phyloP scores from a whole-genome alignment of 441 rosid species.

The Pelargonium cotyledonis region DNA sequence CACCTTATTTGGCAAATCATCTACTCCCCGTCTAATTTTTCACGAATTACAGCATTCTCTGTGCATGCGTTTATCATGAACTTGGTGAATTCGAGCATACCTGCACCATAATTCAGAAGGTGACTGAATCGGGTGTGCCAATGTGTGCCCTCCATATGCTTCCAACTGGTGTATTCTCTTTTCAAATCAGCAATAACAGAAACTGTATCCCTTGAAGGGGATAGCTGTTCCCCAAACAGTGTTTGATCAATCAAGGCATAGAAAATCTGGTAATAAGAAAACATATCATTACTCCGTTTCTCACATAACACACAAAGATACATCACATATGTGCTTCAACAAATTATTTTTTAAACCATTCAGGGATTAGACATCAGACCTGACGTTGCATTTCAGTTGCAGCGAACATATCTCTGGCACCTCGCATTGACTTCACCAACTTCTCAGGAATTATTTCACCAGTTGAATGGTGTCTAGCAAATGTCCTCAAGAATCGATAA shows the following conservation, averaged over 20 bases:
- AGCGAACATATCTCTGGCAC: constrained; percentile 81
- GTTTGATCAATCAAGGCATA: constrained; percentile 84
- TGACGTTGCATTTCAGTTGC: constrained; percentile 99
- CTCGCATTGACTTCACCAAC: constrained; percentile 71
- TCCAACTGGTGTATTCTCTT: constrained; percentile 70
- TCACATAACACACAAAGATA: background rate
- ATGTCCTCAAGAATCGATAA: constrained; percentile 68
- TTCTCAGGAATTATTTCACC: constrained; percentile 86
- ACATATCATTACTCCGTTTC: constrained; percentile 10
- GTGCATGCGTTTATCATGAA: background rate
- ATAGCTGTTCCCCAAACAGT: constrained; percentile 67
- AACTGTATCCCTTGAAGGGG: constrained; percentile 39
- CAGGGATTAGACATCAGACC: constrained; percentile 37
- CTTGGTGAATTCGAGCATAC: constrained; percentile 28
- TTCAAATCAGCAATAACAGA: constrained; percentile 64
- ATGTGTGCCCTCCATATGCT: constrained; percentile 80
- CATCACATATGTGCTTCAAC: constrained; percentile 1
- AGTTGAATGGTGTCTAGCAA: constrained; percentile 79
- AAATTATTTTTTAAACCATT: constrained; percentile 17
- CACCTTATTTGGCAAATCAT: background rate
- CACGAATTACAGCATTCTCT: background rate
- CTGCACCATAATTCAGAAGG: constrained; percentile 85
- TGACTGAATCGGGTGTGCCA: constrained; percentile 84
- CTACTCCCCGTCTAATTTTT: background rate
- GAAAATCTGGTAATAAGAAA: constrained; percentile 41